phyloP scores from a whole-genome alignment of 2,329 filamentous ascomycete genomes.

The Phialophora chinensis region DNA sequence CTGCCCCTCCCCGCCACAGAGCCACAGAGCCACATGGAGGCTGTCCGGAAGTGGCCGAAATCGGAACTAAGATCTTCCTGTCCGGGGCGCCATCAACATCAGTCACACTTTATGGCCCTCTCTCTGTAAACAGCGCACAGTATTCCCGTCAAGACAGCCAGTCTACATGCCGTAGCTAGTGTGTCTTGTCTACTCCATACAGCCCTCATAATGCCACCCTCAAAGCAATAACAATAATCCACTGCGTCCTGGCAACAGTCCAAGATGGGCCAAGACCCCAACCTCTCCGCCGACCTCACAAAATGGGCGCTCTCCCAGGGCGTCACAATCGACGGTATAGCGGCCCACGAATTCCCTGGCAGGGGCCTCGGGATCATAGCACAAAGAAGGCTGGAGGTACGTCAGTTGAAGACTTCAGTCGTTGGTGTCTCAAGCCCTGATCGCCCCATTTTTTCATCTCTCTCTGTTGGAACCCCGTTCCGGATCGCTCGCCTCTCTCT shows the following conservation, averaged over 20 bases:
- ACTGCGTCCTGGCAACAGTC: background rate
- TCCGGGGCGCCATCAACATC: background rate
- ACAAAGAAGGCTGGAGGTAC: slow-evolving; percentile 20
- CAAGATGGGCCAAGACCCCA: background rate
- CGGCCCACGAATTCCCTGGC: slow-evolving; percentile 18
- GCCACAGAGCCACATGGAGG: background rate
- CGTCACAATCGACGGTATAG: slow-evolving; percentile 17
- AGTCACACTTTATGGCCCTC: background rate
- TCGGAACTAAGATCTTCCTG: background rate
- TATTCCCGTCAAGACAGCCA: background rate
- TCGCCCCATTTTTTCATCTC: background rate
- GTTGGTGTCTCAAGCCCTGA: background rate
- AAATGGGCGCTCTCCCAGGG: slow-evolving; percentile 16
- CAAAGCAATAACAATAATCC: background rate
- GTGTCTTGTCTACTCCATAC: background rate
- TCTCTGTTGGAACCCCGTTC: background rate
- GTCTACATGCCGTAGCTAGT: background rate
- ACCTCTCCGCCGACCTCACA: slow-evolving; percentile 8
- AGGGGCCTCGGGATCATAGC: slow-evolving; percentile 19
- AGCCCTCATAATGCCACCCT: background rate
- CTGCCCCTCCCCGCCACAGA: background rate
- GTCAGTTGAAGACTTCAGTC: background rate
- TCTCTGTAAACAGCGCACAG: background rate
- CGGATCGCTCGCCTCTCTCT: background rate
- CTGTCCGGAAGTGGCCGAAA: background rate